phyloP scores from a whole-genome alignment of 2,329 filamentous ascomycete species.

The Catunica adiposa region DNA sequence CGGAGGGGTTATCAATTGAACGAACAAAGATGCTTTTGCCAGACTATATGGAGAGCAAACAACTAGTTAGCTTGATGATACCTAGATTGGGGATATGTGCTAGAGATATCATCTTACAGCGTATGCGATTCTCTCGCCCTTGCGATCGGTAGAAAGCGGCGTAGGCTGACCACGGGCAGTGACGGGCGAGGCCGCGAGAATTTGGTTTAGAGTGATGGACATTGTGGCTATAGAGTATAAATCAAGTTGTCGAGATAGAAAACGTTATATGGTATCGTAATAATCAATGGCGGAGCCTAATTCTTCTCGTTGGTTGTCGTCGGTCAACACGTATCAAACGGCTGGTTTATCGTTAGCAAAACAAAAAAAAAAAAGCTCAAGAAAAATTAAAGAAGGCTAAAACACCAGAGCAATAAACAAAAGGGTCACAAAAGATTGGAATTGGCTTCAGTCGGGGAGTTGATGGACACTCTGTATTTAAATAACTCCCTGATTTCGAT shows the following conservation, averaged over 20 bases:
- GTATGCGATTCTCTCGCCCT: slow-evolving; percentile 85
- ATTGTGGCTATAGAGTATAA: slow-evolving; percentile 19
- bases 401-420: too few species aligned
- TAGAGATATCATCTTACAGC: slow-evolving; percentile 42
- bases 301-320: too few species aligned
- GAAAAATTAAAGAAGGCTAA: too few species aligned
- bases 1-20: slow-evolving; percentile 74
- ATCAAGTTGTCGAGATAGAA: background rate
- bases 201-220: slow-evolving; percentile 45
- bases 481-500: background rate
- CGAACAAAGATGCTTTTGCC: slow-evolving; percentile 95
- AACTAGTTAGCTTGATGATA: too few species aligned
- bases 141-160: slow-evolving; percentile 70
- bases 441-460: too few species aligned
- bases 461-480: too few species aligned
- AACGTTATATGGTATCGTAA: background rate
- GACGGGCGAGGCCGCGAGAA: slow-evolving; percentile 70
- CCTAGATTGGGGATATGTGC: background rate
- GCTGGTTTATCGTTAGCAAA: too few species aligned
- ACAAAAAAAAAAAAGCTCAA: background rate
- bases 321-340: too few species aligned
- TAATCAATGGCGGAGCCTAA: background rate
- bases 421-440: background rate
- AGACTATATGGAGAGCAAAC: slow-evolving; percentile 42
- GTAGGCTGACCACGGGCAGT: slow-evolving; percentile 78